phyloP scores from a whole-genome alignment of 176 grass and related monocot genomes.

The Olyra latifolia region DNA sequence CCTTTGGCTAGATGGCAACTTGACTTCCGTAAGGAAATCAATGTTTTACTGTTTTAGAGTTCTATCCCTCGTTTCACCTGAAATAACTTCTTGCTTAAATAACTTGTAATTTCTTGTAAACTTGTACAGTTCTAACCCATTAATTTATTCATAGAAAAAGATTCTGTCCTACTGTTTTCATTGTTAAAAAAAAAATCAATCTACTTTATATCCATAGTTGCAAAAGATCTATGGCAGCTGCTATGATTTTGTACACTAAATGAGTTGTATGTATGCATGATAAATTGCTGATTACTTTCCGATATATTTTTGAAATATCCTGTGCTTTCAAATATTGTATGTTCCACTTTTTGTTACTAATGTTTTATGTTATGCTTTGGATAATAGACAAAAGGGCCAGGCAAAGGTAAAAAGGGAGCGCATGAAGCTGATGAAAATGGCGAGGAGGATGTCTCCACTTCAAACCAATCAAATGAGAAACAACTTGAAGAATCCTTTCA shows the following conservation, averaged over 20 bases:
- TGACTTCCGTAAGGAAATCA: too few species aligned
- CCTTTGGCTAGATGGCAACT: too few species aligned
- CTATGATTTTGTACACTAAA: constrained; percentile 1
- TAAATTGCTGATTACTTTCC: not conserved
- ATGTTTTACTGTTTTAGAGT: too few species aligned
- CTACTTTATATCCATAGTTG: not conserved
- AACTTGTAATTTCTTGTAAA: too few species aligned
- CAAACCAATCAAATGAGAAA: constrained; percentile 71
- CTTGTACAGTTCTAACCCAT: too few species aligned
- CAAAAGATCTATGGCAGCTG: not conserved
- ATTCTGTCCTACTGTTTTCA: too few species aligned
- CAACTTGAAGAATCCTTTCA: constrained; percentile 50
- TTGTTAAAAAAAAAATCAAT: not conserved
- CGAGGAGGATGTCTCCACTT: constrained; percentile 76
- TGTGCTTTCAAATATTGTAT: not conserved
- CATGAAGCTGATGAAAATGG: constrained; percentile 56
- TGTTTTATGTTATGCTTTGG: not conserved
- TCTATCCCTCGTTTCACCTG: too few species aligned
- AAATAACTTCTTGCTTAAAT: too few species aligned
- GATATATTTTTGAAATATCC: not conserved
- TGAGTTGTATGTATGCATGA: constrained; percentile 21
- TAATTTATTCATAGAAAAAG: too few species aligned
- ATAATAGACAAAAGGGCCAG: constrained; percentile 56
- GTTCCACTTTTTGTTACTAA: constrained; percentile 1
- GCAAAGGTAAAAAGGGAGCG: constrained; percentile 59